A percentile compares a stretch with the other conserved stretches of the same genome.
phyloP scores from a whole-genome alignment of 2,329 filamentous ascomycete species.

The Colletotrichum echinochloae region DNA sequence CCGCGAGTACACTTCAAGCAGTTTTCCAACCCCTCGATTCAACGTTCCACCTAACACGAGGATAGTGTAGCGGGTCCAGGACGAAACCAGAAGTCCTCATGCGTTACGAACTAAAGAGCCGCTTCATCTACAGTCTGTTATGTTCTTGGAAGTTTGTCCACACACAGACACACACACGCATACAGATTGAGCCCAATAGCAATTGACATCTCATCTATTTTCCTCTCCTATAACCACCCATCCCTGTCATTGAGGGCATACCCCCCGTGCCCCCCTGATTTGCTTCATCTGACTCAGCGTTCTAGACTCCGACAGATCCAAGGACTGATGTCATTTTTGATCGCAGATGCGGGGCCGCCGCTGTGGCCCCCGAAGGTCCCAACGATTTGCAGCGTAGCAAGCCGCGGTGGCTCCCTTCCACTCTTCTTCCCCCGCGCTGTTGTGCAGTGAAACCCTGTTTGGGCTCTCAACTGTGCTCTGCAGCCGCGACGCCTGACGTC shows the following conservation, averaged over 20 bases:
- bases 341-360: slow-evolving; percentile 30
- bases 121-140: no score
- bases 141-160: no score
- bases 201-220: neutral
- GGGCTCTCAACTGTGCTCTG: neutral
- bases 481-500: slow-evolving; percentile 32
- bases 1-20: neutral
- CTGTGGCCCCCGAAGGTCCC: slow-evolving; percentile 12
- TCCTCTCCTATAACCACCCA: neutral
- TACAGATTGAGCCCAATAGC: no score
- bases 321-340: slow-evolving; percentile 35
- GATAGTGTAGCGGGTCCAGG: neutral
- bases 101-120: neutral
- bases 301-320: slow-evolving; percentile 30
- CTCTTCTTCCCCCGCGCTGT: neutral
- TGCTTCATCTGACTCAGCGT: slow-evolving; percentile 12
- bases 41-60: neutral
- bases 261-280: no score
- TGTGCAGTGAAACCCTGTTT: slow-evolving; percentile 28
- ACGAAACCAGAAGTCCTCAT: neutral
- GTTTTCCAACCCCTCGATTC: neutral
- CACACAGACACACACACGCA: neutral
- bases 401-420: neutral
- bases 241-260: slow-evolving; percentile 10
- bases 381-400: neutral